Evolutionary conservation across 495 filamentous ascomycete species (phyloP).

Genomic region (Tuber aestivum): DNA sequence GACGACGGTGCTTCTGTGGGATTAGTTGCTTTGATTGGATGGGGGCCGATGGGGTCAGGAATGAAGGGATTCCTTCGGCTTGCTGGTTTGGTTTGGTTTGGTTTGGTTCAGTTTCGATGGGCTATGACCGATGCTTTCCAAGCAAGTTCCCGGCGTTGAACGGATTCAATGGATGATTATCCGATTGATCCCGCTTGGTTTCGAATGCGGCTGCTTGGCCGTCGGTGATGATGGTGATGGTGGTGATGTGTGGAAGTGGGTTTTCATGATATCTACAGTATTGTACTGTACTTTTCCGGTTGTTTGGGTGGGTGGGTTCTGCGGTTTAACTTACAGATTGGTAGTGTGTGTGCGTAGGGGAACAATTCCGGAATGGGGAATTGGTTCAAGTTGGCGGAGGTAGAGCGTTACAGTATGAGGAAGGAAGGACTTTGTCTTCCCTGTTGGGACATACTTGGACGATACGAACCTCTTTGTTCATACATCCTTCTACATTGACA

Average conservation of each 20-base stretch:
- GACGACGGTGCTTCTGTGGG: not conserved
- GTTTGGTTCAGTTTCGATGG: too few relatives aligned
- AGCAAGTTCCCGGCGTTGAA: not conserved
- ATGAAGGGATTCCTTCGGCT: not conserved
- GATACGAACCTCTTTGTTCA: too few relatives aligned
- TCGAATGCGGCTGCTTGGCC: not conserved
- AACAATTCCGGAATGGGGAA: not conserved
- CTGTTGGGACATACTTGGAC: not conserved
- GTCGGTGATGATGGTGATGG: not conserved
- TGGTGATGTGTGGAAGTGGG: not conserved
- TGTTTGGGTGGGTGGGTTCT: not conserved
- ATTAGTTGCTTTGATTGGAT: not conserved
- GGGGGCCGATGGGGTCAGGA: not conserved
- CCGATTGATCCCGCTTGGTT: not conserved
- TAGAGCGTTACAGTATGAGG: too few relatives aligned
- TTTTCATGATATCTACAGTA: too few relatives aligned
- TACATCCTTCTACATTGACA: too few relatives aligned
- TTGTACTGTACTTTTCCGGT: not conserved
- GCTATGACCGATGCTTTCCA: too few relatives aligned
- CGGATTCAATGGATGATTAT: not conserved
- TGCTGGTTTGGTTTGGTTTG: not conserved
- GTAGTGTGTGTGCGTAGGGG: not conserved
- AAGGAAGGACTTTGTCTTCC: too few relatives aligned
- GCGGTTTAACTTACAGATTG: too few relatives aligned
- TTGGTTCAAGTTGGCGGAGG: too few relatives aligned